A percentile compares a stretch with the other conserved stretches of the same genome.
Evolutionary conservation across 192 early-diverging fungal genomes (phyloP).

Genomic region (Phycomyces nitens): DNA sequence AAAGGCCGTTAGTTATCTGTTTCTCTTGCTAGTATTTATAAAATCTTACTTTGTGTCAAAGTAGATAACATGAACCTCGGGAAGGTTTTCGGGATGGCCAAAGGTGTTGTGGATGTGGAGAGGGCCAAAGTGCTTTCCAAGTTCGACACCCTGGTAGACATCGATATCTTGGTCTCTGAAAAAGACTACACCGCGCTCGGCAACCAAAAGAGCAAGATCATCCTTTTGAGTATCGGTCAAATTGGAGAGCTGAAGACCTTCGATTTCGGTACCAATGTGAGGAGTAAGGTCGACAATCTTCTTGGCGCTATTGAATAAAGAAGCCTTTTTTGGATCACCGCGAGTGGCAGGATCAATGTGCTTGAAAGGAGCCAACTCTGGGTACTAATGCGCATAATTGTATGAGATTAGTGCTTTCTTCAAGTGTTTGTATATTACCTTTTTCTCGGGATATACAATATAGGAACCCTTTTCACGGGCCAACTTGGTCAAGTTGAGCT

Average conservation of each 20-base stretch:
- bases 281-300: conserved; percentile 24
- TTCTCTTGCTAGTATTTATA: conserved; percentile 6
- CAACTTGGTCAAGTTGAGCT: conserved; percentile 11
- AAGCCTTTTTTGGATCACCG: conserved; percentile 26
- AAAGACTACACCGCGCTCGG: conserved; percentile 38
- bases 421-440: neutral
- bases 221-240: conserved; percentile 34
- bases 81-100: conserved; percentile 17
- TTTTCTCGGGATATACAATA: conserved; percentile 18
- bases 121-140: conserved; percentile 31
- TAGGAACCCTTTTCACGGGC: conserved; percentile 23
- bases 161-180: conserved; percentile 36
- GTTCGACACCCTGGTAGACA: conserved; percentile 21
- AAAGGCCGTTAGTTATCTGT: neutral
- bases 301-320: conserved; percentile 23
- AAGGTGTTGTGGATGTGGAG: conserved; percentile 23
- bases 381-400: neutral
- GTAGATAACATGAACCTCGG: conserved; percentile 30
- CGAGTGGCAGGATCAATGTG: conserved; percentile 31
- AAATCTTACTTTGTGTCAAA: conserved; percentile 12
- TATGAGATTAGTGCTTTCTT: neutral
- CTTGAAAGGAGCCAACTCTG: conserved; percentile 17
- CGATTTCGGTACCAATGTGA: conserved; percentile 38
- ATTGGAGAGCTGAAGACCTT: conserved; percentile 27
- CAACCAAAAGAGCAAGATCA: conserved; percentile 33